phyloP scores from a whole-genome alignment of 768 basidiomycete species.

The Brasilioporus rufonigricans region DNA sequence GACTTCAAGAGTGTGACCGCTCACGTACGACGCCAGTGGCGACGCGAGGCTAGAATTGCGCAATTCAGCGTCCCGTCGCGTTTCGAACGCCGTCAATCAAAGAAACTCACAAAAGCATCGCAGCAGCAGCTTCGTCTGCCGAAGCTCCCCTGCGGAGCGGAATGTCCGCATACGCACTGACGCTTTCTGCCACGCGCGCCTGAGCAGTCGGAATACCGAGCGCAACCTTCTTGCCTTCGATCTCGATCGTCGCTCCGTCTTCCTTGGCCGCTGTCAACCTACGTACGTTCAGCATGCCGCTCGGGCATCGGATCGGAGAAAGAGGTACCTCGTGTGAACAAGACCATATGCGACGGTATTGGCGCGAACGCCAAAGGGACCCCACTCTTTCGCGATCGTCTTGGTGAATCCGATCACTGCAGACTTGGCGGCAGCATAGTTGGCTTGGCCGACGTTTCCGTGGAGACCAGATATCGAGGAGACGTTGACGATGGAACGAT shows the following conservation, averaged over 20 bases:
- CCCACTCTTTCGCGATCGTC: conserved; percentile 89
- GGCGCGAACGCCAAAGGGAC: conserved; percentile 74
- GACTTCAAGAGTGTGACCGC: conserved; percentile 80
- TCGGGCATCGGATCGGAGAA: background rate
- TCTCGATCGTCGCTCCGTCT: conserved; percentile 68
- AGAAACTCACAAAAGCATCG: conserved; percentile 68
- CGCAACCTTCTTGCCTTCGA: conserved; percentile 80
- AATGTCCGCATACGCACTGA: conserved; percentile 44
- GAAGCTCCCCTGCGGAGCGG: conserved; percentile 69
- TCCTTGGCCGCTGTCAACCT: conserved; percentile 82
- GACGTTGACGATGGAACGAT: conserved; percentile 77
- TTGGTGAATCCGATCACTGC: conserved; percentile 80
- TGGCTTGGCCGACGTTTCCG: conserved; percentile 83
- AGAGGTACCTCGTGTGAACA: conserved; percentile 66
- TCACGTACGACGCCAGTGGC: conserved; percentile 76
- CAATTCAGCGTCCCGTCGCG: conserved; percentile 4
- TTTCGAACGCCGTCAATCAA: background rate
- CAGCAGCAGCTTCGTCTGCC: conserved; percentile 74
- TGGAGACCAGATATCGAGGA: conserved; percentile 82
- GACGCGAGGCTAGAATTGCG: conserved; percentile 58
- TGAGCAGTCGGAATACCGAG: conserved; percentile 70
- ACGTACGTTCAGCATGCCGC: conserved; percentile 2
- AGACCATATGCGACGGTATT: conserved; percentile 80
- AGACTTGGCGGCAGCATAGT: conserved; percentile 78
- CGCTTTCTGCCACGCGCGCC: conserved; percentile 37